A percentile compares a stretch with the other conserved stretches of the same genome.
These are phyloP conservation scores for Ceratobasidium papillatum DNA, from an alignment of 1,284 basidiomycete species.

Conservation along the genomic window DNA sequence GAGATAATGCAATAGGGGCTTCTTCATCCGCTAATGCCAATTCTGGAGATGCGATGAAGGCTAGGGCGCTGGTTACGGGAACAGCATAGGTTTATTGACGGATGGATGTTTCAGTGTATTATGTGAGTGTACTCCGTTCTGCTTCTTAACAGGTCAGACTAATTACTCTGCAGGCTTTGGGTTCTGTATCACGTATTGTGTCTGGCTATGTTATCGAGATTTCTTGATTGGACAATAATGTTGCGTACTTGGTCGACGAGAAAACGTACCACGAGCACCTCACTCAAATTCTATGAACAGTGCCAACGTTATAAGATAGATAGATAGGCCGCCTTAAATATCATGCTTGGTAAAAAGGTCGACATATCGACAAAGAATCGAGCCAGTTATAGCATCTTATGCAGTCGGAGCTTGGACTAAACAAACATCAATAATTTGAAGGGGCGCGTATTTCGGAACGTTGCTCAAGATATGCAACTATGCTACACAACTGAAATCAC, in stretches of 20 bases:
- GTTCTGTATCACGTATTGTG: not conserved
- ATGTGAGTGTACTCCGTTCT: not conserved
- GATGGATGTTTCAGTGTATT: not conserved
- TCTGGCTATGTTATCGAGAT: not conserved
- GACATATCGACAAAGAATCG: no score
- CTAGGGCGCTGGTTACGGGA: slow-evolving; percentile 20
- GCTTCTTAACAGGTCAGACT: not conserved
- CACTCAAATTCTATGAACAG: no score
- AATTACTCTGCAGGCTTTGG: not conserved
- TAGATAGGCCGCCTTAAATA: no score
- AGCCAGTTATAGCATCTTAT: no score
- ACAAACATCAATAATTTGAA: no score
- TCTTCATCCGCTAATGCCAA: not conserved
- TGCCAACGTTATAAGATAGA: no score
- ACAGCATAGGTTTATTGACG: not conserved
- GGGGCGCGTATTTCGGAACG: no score
- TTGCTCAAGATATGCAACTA: not conserved
- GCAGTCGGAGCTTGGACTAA: no score
- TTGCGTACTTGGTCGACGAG: not conserved
- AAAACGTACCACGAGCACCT: no score
- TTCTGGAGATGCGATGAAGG: slow-evolving; percentile 21
- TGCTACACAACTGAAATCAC: not conserved
- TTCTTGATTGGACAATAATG: no score
- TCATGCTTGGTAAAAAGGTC: no score
- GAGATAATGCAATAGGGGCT: not conserved